Evolutionary conservation across 2,329 filamentous ascomycete species (phyloP).

Genomic region (Purpureocillium takamizusanense): DNA sequence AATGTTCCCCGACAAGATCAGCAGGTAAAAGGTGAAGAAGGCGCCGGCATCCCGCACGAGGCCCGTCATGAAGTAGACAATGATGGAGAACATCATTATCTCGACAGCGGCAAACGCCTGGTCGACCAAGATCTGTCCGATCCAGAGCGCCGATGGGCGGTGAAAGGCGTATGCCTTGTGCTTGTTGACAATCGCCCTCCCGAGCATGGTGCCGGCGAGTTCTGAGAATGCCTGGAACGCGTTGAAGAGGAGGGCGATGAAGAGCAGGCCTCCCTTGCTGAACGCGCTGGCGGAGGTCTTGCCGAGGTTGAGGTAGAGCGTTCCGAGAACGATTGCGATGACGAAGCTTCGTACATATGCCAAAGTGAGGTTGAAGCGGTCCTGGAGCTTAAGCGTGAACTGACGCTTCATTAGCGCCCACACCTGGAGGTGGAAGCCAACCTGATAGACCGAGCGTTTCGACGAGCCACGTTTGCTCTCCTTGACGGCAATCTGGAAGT

Average conservation of each 20-base stretch:
- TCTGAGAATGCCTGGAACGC: constrained; percentile 82
- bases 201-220: constrained; percentile 65
- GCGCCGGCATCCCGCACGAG: constrained; percentile 60
- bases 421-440: constrained; percentile 74
- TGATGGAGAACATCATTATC: constrained; percentile 63
- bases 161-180: constrained; percentile 79
- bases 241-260: constrained; percentile 74
- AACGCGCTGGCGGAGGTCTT: constrained; percentile 63
- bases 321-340: constrained; percentile 71
- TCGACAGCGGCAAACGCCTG: constrained; percentile 61
- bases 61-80: constrained; percentile 72
- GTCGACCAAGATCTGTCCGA: constrained; percentile 75
- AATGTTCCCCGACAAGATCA: constrained; percentile 60
- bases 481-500: constrained; percentile 66
- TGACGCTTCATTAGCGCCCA: constrained; percentile 79
- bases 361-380: constrained; percentile 67
- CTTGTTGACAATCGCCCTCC: constrained; percentile 71
- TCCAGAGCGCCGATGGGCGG: constrained; percentile 72
- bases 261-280: constrained; percentile 72
- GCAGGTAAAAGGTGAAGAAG: constrained; percentile 69
- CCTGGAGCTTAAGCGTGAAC: constrained; percentile 78
- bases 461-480: constrained; percentile 73
- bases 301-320: constrained; percentile 65
- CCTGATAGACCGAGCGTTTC: constrained; percentile 69
- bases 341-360: constrained; percentile 61